Conservation (phyloP, 768 basidiomycete genomes). For the Lentinula sp. region DNA sequence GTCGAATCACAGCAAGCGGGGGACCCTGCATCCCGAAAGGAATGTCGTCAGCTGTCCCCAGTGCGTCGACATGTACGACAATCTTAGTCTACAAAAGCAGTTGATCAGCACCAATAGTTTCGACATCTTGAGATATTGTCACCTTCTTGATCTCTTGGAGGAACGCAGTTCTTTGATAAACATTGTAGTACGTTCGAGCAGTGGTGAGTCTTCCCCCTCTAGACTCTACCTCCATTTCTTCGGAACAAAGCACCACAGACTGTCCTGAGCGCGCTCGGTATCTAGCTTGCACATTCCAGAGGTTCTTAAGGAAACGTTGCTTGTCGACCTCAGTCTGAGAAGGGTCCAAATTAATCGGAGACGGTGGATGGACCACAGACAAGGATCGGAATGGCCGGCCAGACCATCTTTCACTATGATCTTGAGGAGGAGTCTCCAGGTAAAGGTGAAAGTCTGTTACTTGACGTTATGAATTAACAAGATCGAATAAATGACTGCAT, state of each 20-base stretch:
- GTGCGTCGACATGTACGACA: slow-evolving; percentile 78
- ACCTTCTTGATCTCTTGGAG: slow-evolving; percentile 80
- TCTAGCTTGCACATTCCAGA: slow-evolving; percentile 85
- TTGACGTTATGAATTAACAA: background rate
- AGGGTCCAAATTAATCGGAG: slow-evolving; percentile 61
- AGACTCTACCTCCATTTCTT: slow-evolving; percentile 73
- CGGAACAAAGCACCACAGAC: slow-evolving; percentile 64
- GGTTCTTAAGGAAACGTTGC: slow-evolving; percentile 76
- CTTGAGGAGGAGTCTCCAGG: slow-evolving; percentile 75
- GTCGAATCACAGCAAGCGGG: slow-evolving; percentile 74
- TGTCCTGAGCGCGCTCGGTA: slow-evolving; percentile 70
- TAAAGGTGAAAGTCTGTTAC: slow-evolving; percentile 75
- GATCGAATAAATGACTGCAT: slow-evolving; percentile 8
- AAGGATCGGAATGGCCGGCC: slow-evolving; percentile 80
- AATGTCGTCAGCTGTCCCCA: slow-evolving; percentile 70
- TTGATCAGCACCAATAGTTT: background rate
- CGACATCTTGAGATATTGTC: background rate
- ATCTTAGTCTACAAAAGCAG: slow-evolving; percentile 66
- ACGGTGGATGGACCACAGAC: slow-evolving; percentile 72
- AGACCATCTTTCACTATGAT: slow-evolving; percentile 83
- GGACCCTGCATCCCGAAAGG: slow-evolving; percentile 65
- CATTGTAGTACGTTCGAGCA: slow-evolving; percentile 84
- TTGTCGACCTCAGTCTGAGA: slow-evolving; percentile 61
- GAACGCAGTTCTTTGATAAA: slow-evolving; percentile 79
- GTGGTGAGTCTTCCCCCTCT: slow-evolving; percentile 53